These are phyloP conservation scores for Physcomitrium patens DNA, from an alignment of 225 moss, liverwort and hornwort genomes.

Conservation along the genomic window DNA sequence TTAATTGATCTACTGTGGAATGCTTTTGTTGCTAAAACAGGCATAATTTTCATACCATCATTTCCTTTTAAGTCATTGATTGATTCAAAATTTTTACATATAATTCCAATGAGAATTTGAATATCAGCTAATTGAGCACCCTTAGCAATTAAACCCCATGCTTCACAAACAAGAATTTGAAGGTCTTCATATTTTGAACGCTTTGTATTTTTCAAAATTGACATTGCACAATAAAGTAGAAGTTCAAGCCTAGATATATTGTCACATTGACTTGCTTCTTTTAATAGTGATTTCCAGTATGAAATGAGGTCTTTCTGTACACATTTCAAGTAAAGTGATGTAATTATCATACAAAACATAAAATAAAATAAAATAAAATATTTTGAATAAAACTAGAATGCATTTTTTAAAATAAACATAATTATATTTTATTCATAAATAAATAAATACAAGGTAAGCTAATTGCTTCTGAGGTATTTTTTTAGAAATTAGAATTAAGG, in stretches of 20 bases:
- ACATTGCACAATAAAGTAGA: conserved; percentile 51
- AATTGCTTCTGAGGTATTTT: no score
- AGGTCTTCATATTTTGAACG: conserved; percentile 48
- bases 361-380: background rate
- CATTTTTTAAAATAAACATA: no score
- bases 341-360: background rate
- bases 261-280: conserved; percentile 49
- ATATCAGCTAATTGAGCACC: conserved; percentile 44
- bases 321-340: no score
- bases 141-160: conserved; percentile 38
- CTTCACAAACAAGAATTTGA: conserved; percentile 55
- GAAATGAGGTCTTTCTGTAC: conserved; percentile 45
- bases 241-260: conserved; percentile 38
- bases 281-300: conserved; percentile 53
- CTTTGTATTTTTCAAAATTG: conserved; percentile 46
- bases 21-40: no score
- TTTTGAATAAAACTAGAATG: no score
- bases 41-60: background rate
- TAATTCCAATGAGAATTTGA: conserved; percentile 36
- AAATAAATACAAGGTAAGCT: no score
- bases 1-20: no score
- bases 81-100: conserved; percentile 41
- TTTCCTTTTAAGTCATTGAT: background rate
- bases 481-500: no score
- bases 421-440: no score